Conservation (phyloP, 2,329 filamentous ascomycete species). For the Teratosphaeria zuluensis region DNA sequence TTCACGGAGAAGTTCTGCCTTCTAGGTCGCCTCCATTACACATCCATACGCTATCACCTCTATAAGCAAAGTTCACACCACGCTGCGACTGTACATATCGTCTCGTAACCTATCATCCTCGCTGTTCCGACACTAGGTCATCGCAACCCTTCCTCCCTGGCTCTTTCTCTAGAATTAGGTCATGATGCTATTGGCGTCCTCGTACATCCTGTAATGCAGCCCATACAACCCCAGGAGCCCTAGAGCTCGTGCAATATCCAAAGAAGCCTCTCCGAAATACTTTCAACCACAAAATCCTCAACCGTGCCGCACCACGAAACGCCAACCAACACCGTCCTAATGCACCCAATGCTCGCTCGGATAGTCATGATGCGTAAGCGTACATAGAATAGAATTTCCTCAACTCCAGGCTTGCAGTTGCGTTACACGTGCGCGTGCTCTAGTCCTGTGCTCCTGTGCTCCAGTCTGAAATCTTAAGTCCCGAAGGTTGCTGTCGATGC, state of each 20-base stretch:
- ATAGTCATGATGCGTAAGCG: neutral
- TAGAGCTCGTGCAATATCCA: neutral
- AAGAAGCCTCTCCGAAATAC: neutral
- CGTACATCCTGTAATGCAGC: neutral
- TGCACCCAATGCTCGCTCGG: neutral
- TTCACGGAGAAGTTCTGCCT: neutral
- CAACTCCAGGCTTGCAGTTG: neutral
- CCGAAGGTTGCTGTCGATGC: neutral
- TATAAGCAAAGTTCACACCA: too few relatives aligned
- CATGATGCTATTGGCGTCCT: neutral
- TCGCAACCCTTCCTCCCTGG: neutral
- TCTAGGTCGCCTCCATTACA: neutral
- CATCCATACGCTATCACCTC: neutral
- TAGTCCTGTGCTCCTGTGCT: neutral
- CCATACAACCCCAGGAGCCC: neutral
- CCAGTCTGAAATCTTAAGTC: neutral
- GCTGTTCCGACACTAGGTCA: too few relatives aligned
- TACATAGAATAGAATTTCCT: neutral
- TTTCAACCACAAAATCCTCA: neutral
- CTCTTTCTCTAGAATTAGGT: neutral
- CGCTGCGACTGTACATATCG: too few relatives aligned
- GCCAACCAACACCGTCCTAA: neutral
- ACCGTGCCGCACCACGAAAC: neutral
- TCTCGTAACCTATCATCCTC: too few relatives aligned
- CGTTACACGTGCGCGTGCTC: neutral